These are phyloP conservation scores for Apiotrichum mycotoxinovorans DNA, from an alignment of 1,284 basidiomycete genomes.

Conservation along the genomic window DNA sequence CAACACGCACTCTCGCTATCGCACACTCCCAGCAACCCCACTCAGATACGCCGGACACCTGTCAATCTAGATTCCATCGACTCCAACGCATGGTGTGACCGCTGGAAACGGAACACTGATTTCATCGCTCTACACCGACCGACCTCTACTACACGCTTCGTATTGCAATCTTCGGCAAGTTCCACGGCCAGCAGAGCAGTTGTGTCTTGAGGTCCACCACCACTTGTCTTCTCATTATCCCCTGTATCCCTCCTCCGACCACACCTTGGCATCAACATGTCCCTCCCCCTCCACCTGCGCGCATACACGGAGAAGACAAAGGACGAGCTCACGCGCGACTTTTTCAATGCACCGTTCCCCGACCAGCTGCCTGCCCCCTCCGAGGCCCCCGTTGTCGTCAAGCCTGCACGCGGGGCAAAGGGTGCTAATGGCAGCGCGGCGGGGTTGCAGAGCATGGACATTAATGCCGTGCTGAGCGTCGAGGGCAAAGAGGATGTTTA, in stretches of 20 bases:
- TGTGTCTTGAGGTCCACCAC: no score
- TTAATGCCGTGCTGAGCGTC: conserved; percentile 81
- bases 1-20: no score
- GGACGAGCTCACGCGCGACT: conserved; percentile 73
- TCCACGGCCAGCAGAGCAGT: no score
- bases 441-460: conserved; percentile 65
- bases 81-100: no score
- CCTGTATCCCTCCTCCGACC: not conserved
- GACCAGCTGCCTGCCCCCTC: conserved; percentile 34
- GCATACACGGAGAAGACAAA: conserved; percentile 86
- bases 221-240: not conserved
- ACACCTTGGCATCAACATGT: conserved; percentile 32
- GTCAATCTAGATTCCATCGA: no score
- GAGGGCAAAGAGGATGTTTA: conserved; percentile 86
- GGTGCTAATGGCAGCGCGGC: conserved; percentile 7
- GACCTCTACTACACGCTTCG: no score
- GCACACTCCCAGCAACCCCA: no score
- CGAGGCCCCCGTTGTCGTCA: conserved; percentile 35
- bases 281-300: conserved; percentile 64
- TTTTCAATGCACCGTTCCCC: conserved; percentile 70
- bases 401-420: conserved; percentile 17
- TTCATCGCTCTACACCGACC: no score
- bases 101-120: no score
- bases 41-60: no score
- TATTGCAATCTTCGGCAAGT: no score